Evolutionary conservation across 306 rosid genomes (phyloP), one percentile per base, ranked within the genome.

Genomic region (Ammopiptanthus mongolicus): DNA sequence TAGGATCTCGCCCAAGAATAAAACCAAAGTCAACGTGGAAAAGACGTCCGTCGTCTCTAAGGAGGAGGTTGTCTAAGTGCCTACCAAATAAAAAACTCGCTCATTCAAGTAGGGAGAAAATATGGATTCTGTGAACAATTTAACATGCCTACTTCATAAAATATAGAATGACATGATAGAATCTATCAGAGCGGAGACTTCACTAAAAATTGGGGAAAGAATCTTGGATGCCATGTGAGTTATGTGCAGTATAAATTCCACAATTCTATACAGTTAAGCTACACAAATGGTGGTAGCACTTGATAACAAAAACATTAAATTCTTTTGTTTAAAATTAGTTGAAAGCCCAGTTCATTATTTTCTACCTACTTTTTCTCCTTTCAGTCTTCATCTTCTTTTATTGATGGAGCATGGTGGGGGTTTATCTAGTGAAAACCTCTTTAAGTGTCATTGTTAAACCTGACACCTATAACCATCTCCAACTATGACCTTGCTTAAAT

Each of bases 11-110:
- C 11, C 99, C 99, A 31, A 95, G 97, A 77, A 95, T 95, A 85
- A 95, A 95, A 73, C 97, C 99, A 80, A 95, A 95, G 81, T 92
- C 99, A 17, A 92, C 99, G 80, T 95, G 99, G 87, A 95, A 90
- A 77, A 95, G 97, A 34, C 97, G 88, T 39, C 99, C 99, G 74
- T 95, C 99, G 6, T 95, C 95, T 81, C 90, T 84, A 69, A 95
- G 97, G 77, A 92, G 99, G 75, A 95, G 97, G 83, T 95, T 95
- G 87, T 92, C 99, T 52, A 95, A 92, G 79, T 95, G 97, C 90
- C 99, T 95, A 68, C 13, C 63, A 79, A 79, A 70, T 28, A 68
- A 68, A 71, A 69, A 48, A 21, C 52, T 17, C 2, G 47, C 63
- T 71, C 70, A 78, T 65, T 42, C 31, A 59, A 51, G 50, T 65